Conservation (phyloP, 169 alveolate species). For the Cryptosporidium muris region DNA sequence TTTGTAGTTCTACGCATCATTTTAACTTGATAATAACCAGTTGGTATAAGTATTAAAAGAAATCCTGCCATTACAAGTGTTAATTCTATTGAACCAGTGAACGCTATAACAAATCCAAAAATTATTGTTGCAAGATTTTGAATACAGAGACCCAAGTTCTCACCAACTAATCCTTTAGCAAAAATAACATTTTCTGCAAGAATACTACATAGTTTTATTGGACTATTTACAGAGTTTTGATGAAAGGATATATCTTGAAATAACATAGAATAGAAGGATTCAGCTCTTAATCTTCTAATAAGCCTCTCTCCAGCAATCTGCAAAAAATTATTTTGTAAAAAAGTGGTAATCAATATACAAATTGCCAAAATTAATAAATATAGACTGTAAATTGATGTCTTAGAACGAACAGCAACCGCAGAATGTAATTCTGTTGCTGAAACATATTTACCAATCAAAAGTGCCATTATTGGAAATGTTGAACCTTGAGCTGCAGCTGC, state of each 20-base stretch:
- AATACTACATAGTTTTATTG: conserved; percentile 36
- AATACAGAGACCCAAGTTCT: conserved; percentile 49
- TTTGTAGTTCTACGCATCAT: conserved; percentile 33
- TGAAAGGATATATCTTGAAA: conserved; percentile 46
- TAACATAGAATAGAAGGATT: conserved; percentile 33
- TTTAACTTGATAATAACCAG: conserved; percentile 58
- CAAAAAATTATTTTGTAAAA: conserved; percentile 41
- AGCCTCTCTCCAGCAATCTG: conserved; percentile 61
- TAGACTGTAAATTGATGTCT: conserved; percentile 46
- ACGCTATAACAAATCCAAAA: conserved; percentile 48
- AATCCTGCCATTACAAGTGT: conserved; percentile 27
- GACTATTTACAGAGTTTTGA: conserved; percentile 12
- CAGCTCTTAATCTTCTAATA: conserved; percentile 58
- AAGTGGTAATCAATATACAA: conserved; percentile 34
- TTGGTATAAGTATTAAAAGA: conserved; percentile 35
- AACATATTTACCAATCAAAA: conserved; percentile 38
- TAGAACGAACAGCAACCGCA: conserved; percentile 33
- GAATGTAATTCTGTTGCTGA: conserved; percentile 46
- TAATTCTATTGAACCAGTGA: conserved; percentile 40
- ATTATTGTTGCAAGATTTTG: conserved; percentile 49
- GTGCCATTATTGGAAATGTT: conserved; percentile 57
- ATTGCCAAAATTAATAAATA: conserved; percentile 39
- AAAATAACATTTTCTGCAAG: conserved; percentile 50
- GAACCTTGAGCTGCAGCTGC: conserved; percentile 59
- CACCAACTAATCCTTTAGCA: conserved; percentile 57